Base-by-base conservation (phyloP, 352 stramenopile species). In the Pythium plurisporium region DNA sequence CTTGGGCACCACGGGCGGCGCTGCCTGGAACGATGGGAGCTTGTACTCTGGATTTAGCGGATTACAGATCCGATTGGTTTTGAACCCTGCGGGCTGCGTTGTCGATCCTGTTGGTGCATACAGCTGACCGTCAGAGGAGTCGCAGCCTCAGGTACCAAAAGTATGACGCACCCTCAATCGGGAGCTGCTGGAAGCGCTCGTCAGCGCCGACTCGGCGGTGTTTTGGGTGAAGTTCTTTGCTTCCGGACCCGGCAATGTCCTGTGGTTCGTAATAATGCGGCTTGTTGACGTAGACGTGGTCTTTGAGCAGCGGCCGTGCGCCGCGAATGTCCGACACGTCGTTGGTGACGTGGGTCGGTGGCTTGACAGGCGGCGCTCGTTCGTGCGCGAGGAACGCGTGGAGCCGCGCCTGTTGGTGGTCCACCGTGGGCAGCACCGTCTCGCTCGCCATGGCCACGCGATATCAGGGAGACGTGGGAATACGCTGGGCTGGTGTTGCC, bases 171-270 rank as follows among this genome's bases (percentile, higher is more conserved):
- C 45, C 48, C 20, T 90, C 77, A 37, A 90, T 88, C 0, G 73
- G 80, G 3, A 88, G 66, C 59, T 90, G 77, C 62, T 77, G 78
- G 65, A 85, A 90, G 37, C 70, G 76, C n/a, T 79, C 72, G 38
- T 88, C 74, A 26, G 64, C 64, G 19, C 79, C 70, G n/a, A 74
- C 62, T 26, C 65, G 68, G 26, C 79, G 67, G 23, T 70, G 64
- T 27, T 64, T 73, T 20, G 76, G 78, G 27, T 91, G 81, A 37
- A 91, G 63, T 51, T 84, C 67, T 55, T 81, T 73, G 48, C 78
- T 91, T 10, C 52, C 54, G 17, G 76, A 87, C 9, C 78, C 76
- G n/a, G 64, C 53, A 56, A 91, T 84, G 42, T 88, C 76, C 12
- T 76, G 57, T 15, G 74, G 56, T 20, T 84, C 75, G 65, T 87